Evolutionary conservation across 1,139 yeast genomes (phyloP), one percentile per base, ranked within the genome.

Genomic region (Blastobotrys persicus): DNA sequence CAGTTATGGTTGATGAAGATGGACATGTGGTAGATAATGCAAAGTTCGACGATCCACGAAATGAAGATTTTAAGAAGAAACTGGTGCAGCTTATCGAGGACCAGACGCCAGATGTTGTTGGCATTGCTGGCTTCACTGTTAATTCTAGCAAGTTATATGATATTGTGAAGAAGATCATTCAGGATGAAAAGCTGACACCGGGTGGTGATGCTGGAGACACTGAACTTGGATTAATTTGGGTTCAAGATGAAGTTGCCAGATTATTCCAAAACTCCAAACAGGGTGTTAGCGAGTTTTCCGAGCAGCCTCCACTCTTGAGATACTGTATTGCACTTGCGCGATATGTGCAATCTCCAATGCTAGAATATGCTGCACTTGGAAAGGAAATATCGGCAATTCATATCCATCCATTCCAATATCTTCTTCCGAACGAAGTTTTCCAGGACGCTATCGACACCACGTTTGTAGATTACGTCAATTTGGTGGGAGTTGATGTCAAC

Each of bases 401-500:
- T 9, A 81, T 91, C 59, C 88, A 85, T 65, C 83, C 83, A 49
- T 79, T 85, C 61, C 99, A 92, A 69, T 74, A 78, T 39, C 71
- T 88, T 50, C 71, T 92, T 44, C 76, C 92, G 3, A 76, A 72
- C 38, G 95, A 87, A 48, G 70, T 73, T 47, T 74, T 91, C 38
- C 69, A 71, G 52, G 83, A 80, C 52, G 86, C 95, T 0, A 67
- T 88, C 48, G 95, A 87, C 55, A 76, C 94, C 2, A 88, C 84
- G 1, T 84, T 88, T 66, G 98, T 94, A 39, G 98, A 92, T 69
- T 81, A 85, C 51, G 88, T 88, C 33, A 91, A 92, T 66, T 73
- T 88, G 73, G 95, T 88, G 42, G 98, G 99, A 59, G 86, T 91
- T 35, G 96, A 91, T 59, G 84, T 94, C 60, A 92, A 92, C 63